Conservation (phyloP, 495 filamentous ascomycete genomes). For the Parathielavia appendiculata region DNA sequence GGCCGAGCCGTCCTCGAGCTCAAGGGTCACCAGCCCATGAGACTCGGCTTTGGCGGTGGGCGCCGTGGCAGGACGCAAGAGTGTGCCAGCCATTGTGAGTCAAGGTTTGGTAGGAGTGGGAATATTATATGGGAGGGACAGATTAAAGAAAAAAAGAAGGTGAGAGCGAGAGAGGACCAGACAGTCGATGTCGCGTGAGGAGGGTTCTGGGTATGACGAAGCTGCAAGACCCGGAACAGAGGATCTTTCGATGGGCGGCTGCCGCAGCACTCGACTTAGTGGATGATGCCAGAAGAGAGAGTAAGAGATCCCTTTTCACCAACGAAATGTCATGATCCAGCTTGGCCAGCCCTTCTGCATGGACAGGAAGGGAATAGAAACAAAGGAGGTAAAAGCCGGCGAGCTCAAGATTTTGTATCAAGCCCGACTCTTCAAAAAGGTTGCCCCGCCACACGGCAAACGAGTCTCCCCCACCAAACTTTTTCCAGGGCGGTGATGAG, state of each 20-base stretch:
- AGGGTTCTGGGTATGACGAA: neutral
- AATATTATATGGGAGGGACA: neutral
- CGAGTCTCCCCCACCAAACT: conserved; percentile 19
- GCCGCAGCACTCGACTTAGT: neutral
- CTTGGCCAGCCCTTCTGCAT: conserved; percentile 20
- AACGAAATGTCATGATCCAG: conserved; percentile 11
- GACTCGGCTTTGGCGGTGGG: conserved; percentile 41
- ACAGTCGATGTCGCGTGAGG: conserved; percentile 1
- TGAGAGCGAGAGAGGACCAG: neutral
- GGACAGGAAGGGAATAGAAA: neutral
- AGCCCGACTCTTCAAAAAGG: neutral
- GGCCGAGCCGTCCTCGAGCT: conserved; percentile 81
- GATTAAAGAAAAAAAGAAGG: neutral
- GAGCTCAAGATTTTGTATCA: conserved; percentile 18
- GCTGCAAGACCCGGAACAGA: neutral
- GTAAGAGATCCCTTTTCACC: neutral
- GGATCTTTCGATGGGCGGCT: neutral
- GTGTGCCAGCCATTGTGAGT: conserved; percentile 36
- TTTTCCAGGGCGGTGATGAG: conserved; percentile 18
- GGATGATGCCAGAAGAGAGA: conserved; percentile 11
- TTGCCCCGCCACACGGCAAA: conserved; percentile 22
- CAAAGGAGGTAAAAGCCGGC: conserved; percentile 9
- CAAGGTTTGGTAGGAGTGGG: conserved; percentile 3
- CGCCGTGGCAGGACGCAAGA: conserved; percentile 54
- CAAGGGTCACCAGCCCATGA: conserved; percentile 66